A percentile compares a stretch with the other conserved stretches of the same genome.
These are phyloP conservation scores for Paralagenidium karlingii DNA, from an alignment of 352 stramenopile genomes.

Conservation along the genomic window DNA sequence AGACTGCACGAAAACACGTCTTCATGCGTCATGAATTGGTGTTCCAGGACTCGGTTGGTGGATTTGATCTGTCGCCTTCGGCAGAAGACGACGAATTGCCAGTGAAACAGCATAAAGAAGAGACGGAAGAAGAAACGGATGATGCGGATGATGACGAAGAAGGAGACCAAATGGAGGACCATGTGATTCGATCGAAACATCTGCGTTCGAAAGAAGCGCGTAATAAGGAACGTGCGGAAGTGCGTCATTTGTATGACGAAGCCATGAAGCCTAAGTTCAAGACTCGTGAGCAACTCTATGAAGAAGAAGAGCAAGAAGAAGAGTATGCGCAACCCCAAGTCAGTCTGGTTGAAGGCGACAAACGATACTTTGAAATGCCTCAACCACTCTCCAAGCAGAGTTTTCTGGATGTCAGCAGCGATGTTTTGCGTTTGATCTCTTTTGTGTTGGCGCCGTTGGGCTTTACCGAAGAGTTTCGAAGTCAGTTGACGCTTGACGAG, in stretches of 20 bases:
- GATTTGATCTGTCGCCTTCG: slow-evolving; percentile 47
- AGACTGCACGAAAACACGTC: no score
- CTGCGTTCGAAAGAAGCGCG: no score
- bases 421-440: slow-evolving; percentile 66
- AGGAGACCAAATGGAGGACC: no score
- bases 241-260: no score
- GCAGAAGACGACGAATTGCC: not conserved
- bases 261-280: no score
- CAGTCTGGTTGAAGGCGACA: no score
- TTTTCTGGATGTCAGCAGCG: slow-evolving; percentile 49
- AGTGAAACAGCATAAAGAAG: not conserved
- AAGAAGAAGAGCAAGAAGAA: no score
- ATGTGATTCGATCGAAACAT: no score
- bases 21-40: slow-evolving; percentile 27
- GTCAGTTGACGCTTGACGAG: slow-evolving; percentile 48
- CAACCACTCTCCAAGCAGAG: slow-evolving; percentile 40
- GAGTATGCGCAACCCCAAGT: slow-evolving; percentile 31
- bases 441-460: slow-evolving; percentile 74
- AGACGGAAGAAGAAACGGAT: slow-evolving; percentile 7
- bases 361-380: slow-evolving; percentile 76
- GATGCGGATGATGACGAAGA: no score
- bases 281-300: no score
- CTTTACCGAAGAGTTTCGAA: slow-evolving; percentile 39
- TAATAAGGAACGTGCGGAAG: no score
- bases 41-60: slow-evolving; percentile 24